Evolutionary conservation across 331 rosid species (phyloP).

Genomic region (Quercus phellos): DNA sequence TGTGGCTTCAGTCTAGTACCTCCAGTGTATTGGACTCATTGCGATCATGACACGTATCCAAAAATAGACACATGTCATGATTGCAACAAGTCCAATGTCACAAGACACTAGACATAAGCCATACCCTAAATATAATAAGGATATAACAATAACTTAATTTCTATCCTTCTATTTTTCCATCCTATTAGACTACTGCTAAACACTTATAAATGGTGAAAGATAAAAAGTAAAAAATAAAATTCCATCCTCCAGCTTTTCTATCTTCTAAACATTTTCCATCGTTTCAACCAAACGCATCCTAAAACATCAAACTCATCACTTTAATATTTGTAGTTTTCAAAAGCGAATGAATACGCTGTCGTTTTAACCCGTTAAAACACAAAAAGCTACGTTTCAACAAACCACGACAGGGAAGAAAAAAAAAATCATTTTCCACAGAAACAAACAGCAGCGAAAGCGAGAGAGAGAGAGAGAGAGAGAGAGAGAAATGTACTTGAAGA

Average conservation of each 20-base stretch:
- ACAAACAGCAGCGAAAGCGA: neutral
- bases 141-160: no score
- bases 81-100: no score
- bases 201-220: no score
- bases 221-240: fast-evolving
- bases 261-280: no score
- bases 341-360: neutral
- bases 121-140: no score
- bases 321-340: no score
- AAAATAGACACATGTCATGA: no score
- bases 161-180: no score
- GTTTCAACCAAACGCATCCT: no score
- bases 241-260: fast-evolving
- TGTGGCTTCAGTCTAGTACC: no score
- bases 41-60: fast-evolving
- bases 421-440: neutral
- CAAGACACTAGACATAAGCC: fast-evolving
- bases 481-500: neutral
- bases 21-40: fast-evolving
- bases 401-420: neutral
- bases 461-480: neutral
- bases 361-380: neutral
- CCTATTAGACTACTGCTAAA: no score
- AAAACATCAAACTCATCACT: no score
- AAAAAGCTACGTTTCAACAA: neutral